Evolutionary conservation across 2,329 filamentous ascomycete species (phyloP), one percentile per base, ranked within the genome.

Genomic region (Ophiostoma novo-ulmi): DNA sequence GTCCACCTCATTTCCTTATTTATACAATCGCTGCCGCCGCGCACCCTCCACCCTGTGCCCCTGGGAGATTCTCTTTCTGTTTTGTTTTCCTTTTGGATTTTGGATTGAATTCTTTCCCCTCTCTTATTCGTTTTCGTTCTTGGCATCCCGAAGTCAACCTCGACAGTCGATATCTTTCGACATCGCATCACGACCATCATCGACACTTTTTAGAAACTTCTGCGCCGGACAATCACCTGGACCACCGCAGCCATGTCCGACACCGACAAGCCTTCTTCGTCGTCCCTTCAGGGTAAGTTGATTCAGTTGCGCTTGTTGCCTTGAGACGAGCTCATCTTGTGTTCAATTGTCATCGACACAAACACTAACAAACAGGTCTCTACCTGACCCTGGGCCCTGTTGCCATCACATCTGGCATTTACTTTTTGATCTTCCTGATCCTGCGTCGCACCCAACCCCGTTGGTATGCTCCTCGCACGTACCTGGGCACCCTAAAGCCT

Each of bases 381-480:
- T 77, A 83, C 70, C 78, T 82, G 72, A 83, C 82, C 17, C 71
- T 83, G 68, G 80, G 73, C 4, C 82, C 82, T 10, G 78, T 81
- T 41, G 77, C 78, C 26, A 44, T 81, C 38, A 70, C 77, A 35
- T 80, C 83, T 5, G 79, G 70, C 63, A 72, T 80, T 61, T 83
- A 84, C 76, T 67, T 85, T 11, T 58, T 75, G 64, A 76, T 84
- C 74, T 85, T 85, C 77, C 74, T 85, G 70, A 65, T 82, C 71
- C 75, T 85, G 55, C 80, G 83, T 26, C 81, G 76, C 75, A 83
- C 78, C 72, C 78, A 84, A 69, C 78, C 79, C 55, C 81, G 83
- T 65, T 85, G 77, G 77, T 85, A 85, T 78, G 83, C 82, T 3
- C 83, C 83, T 3, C 79, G 83, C 75, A 84, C 83, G 3, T 85